These are phyloP conservation scores for Huntiella decipiens DNA, from an alignment of 2,329 filamentous ascomycete genomes.

Conservation along the genomic window DNA sequence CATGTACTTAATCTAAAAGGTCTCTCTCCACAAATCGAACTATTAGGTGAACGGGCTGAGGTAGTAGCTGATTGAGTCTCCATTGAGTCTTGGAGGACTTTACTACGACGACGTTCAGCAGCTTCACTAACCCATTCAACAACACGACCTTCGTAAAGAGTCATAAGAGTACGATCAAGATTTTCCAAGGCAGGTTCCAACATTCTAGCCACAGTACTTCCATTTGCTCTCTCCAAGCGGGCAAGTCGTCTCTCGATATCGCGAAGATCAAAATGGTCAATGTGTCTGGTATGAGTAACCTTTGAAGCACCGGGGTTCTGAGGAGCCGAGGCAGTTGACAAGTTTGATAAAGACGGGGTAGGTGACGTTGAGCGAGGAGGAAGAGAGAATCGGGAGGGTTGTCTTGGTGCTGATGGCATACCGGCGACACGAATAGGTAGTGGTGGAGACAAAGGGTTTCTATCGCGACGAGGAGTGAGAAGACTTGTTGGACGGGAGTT, in stretches of 20 bases:
- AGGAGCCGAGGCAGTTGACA: slow-evolving; percentile 1
- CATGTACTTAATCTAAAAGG: slow-evolving; percentile 5
- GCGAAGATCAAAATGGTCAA: slow-evolving; percentile 18
- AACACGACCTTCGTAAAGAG: slow-evolving; percentile 11
- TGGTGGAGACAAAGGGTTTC: too few species aligned
- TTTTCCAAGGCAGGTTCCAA: slow-evolving; percentile 27
- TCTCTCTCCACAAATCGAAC: slow-evolving; percentile 7
- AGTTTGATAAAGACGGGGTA: background rate
- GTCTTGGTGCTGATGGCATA: slow-evolving; percentile 16
- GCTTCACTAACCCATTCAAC: slow-evolving; percentile 10
- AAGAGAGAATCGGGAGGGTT: slow-evolving; percentile 23
- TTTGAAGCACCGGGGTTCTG: background rate
- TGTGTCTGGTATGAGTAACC: background rate
- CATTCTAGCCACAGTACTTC: slow-evolving; percentile 26
- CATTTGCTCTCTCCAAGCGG: slow-evolving; percentile 25
- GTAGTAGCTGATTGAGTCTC: slow-evolving; percentile 2
- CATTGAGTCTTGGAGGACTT: slow-evolving; percentile 4
- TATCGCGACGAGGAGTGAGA: too few species aligned
- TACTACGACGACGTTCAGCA: slow-evolving; percentile 6
- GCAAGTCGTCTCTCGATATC: slow-evolving; percentile 30
- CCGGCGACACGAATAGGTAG: background rate
- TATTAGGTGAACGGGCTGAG: slow-evolving; percentile 5
- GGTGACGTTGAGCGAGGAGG: slow-evolving; percentile 15
- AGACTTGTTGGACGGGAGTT: too few species aligned
- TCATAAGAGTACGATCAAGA: slow-evolving; percentile 21